These are phyloP conservation scores for Cutaneotrichosporon sp. DNA, from an alignment of 1,284 basidiomycete species.

Conservation along the genomic window DNA sequence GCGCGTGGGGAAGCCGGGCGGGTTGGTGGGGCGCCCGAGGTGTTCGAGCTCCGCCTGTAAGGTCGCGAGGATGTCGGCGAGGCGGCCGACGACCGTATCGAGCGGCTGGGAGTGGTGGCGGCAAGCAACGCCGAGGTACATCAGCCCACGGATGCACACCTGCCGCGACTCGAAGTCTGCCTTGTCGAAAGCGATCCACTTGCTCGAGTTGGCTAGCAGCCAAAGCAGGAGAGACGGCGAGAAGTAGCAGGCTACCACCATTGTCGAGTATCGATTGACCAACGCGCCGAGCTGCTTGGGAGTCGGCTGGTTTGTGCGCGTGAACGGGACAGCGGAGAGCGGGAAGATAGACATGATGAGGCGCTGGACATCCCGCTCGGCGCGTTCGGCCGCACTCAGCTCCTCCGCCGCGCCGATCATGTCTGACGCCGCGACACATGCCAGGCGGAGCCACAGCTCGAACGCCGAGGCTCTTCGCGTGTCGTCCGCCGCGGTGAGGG, in stretches of 20 bases:
- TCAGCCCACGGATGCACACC: slow-evolving; percentile 73
- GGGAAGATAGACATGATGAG: slow-evolving; percentile 78
- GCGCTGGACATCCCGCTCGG: slow-evolving; percentile 63
- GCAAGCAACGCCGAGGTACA: slow-evolving; percentile 71
- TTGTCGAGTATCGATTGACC: slow-evolving; percentile 79
- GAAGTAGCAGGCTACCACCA: slow-evolving; percentile 75
- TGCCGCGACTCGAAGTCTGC: slow-evolving; percentile 71
- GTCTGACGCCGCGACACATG: slow-evolving; percentile 52
- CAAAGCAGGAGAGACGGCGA: slow-evolving; percentile 62
- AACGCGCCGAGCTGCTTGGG: slow-evolving; percentile 71
- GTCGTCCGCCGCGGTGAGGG: slow-evolving; percentile 60
- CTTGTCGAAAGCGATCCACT: slow-evolving; percentile 60
- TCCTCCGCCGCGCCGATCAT: slow-evolving; percentile 41
- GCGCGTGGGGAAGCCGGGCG: slow-evolving; percentile 27
- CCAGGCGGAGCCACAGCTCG: slow-evolving; percentile 67
- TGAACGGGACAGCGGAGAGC: slow-evolving; percentile 63
- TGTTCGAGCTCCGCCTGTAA: slow-evolving; percentile 63
- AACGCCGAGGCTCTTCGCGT: slow-evolving; percentile 68
- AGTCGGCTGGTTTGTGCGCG: slow-evolving; percentile 60
- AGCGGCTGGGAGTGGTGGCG: slow-evolving; percentile 64
- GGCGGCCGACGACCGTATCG: slow-evolving; percentile 65
- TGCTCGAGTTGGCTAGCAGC: slow-evolving; percentile 57
- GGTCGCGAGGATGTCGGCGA: slow-evolving; percentile 63
- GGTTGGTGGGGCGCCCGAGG: slow-evolving; percentile 20
- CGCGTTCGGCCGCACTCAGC: slow-evolving; percentile 51